phyloP scores from a whole-genome alignment of 2,329 filamentous ascomycete genomes.

The Fusarium ramigenum region DNA sequence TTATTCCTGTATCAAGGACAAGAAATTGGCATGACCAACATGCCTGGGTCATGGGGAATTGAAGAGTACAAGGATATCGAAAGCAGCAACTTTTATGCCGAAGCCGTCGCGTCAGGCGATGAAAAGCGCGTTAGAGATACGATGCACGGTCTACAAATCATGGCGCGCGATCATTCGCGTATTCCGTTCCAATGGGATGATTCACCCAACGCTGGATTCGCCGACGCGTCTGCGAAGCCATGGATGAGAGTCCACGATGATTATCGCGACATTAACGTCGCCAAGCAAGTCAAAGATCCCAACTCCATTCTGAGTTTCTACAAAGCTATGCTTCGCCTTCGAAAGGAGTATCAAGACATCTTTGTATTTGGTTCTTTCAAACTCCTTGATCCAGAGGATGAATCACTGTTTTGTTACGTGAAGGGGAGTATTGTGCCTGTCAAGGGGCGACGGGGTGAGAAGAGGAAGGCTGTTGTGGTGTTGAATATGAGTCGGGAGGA shows the following conservation, averaged over 20 bases:
- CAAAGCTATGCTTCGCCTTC: constrained; percentile 59
- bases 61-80: constrained; percentile 66
- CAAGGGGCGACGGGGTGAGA: constrained; percentile 25
- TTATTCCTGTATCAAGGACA: constrained; percentile 69
- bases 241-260: constrained; percentile 76
- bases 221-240: constrained; percentile 54
- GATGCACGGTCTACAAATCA: constrained; percentile 62
- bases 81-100: constrained; percentile 60
- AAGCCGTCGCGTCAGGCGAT: constrained; percentile 50
- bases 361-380: constrained; percentile 71
- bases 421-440: constrained; percentile 46
- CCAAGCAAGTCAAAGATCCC: constrained; percentile 54
- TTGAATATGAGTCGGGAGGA: constrained; percentile 57
- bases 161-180: constrained; percentile 71
- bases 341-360: constrained; percentile 65
- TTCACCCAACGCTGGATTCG: constrained; percentile 69
- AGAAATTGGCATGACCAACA: constrained; percentile 69
- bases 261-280: constrained; percentile 65
- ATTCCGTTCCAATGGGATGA: constrained; percentile 74
- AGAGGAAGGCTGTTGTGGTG: constrained; percentile 51
- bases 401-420: constrained; percentile 66
- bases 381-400: constrained; percentile 59
- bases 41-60: constrained; percentile 60
- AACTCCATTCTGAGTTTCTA: constrained; percentile 68
- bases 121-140: constrained; percentile 54